Evolutionary conservation across 805 yeast genomes (phyloP), one percentile per base, ranked within the genome.

Genomic region (Candida germanica): DNA sequence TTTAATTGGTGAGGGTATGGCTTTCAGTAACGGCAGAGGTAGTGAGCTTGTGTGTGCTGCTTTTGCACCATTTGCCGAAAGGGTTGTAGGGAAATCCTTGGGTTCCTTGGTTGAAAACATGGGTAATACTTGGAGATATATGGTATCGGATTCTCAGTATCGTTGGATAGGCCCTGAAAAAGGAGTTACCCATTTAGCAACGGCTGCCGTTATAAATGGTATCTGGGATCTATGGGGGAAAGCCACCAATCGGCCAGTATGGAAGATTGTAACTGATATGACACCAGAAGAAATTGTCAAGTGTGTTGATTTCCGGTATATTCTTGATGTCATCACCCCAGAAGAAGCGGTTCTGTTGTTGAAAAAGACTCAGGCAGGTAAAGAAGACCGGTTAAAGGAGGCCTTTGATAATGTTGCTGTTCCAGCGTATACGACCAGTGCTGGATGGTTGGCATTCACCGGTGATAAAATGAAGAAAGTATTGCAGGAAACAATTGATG

Each of bases 111-210:
- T 62, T 15, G 38, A 42, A n/a, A 58, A 66, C 39, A 59, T 66
- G 51, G 71, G 70, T 6, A 53, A 50, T 12, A 64, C 69, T 10
- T 66, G 71, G 71, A 53, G 59, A 38, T 52, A 58, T 36, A 51
- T 66, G 41, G 67, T 66, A 11, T 47, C 58, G 9, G 71, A 66
- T 40, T 53, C 63, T 16, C 71, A 64, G 42, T 54, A 61, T 40
- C 59, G 71, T 36, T 66, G 72, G 71, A 51, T 66, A 35, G 71
- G 71, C 7, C 71, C 71, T n/a, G 72, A 66, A 41, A 64, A 66
- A 40, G 66, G 70, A 14, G 61, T 61, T 16, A 61, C 61, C 24
- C 71, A 66, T 40, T 51, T 66, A 33, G 71, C 69, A 10, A 51
- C 64, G 19, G 68, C 66, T 10, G 64, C 71, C 11, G 53, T 60